Conservation (phyloP, 371 early-diverging fungal genomes). For the Actinomortierella ambigua region DNA sequence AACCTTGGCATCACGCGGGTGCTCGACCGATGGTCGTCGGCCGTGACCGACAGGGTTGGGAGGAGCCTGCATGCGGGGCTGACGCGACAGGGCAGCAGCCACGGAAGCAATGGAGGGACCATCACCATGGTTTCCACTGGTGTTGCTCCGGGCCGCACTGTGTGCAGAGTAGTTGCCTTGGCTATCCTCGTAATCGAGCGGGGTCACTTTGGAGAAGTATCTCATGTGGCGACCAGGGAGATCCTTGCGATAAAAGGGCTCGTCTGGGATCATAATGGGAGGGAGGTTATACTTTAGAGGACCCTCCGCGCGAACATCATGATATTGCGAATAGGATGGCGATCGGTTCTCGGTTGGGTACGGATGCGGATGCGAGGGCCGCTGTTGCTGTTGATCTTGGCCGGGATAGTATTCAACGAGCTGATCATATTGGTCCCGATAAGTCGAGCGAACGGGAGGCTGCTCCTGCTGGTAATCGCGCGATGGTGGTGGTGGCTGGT, state of each 20-base stretch:
- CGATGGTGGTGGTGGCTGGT: not conserved
- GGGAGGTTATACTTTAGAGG: constrained; percentile 31
- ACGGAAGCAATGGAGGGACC: constrained; percentile 31
- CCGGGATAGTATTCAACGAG: constrained; percentile 12
- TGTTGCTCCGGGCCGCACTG: constrained; percentile 37
- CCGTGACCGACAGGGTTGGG: constrained; percentile 6
- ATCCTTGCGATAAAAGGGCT: constrained; percentile 40
- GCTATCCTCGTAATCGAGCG: constrained; percentile 33
- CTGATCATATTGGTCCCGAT: constrained; percentile 39
- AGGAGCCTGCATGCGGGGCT: too few species aligned
- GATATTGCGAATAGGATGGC: not conserved
- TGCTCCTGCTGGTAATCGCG: constrained; percentile 1
- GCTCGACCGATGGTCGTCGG: constrained; percentile 2
- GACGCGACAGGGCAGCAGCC: constrained; percentile 18
- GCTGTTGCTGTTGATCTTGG: constrained; percentile 32
- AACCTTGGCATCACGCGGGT: too few species aligned
- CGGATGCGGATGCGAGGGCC: constrained; percentile 21
- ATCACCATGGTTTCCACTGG: constrained; percentile 40
- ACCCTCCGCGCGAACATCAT: constrained; percentile 6
- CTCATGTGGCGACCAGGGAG: constrained; percentile 44
- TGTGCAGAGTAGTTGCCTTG: constrained; percentile 35
- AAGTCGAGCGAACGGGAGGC: constrained; percentile 32
- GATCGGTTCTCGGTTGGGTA: constrained; percentile 10
- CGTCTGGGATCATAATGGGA: constrained; percentile 36
- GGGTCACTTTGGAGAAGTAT: constrained; percentile 40